Evolutionary conservation across 371 early-diverging fungal species (phyloP), one percentile per base, ranked within the genome.

Genomic region (Syncephalastrum sp.): DNA sequence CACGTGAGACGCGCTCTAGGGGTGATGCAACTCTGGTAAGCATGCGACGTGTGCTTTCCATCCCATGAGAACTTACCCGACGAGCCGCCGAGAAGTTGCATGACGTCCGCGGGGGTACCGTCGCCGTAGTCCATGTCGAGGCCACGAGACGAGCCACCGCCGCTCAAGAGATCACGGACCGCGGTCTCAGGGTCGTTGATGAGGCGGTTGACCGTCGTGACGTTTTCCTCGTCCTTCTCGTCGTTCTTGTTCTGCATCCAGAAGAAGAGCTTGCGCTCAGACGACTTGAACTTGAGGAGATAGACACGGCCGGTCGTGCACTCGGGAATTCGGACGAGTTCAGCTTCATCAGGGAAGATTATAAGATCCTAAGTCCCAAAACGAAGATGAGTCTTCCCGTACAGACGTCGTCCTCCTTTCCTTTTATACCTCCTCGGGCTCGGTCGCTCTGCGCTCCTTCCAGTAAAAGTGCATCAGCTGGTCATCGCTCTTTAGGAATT

Each of bases 281-380:
- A 89, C 0, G 91, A 85, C 68, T 84, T 84, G 72, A 89, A 92
- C 64, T 84, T 82, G 33, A 93, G 75, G 42, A 89, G 68, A 61
- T 84, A 83, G 0, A 91, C 91, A 48, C 92, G 89, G 7, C 85
- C 93, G 29, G 80, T 81, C 7, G 91, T 81, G 57, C 84, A 85
- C 65, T 91, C 77, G 42, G 64, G 55, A 4, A 91, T 90, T 12
- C 72, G 74, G 15, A 79, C 65, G n/a, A 90, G 69, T 48, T 84
- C 83, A 16, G 90, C 89, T 58, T 92, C 93, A 29, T 84, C 90
- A 15, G 90, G 89, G 56, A 92, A 88, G 53, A 92, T 76, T 42
- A 92, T 90, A 42, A 90, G 69, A 65, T 87, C 86, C 78, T 79
- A 49, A 14, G 14, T n/a, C 16, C 48, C 27, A 44, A 23, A n/a